Conservation (phyloP, 176 grass and related monocot genomes). For the Aegilops longissima region DNA sequence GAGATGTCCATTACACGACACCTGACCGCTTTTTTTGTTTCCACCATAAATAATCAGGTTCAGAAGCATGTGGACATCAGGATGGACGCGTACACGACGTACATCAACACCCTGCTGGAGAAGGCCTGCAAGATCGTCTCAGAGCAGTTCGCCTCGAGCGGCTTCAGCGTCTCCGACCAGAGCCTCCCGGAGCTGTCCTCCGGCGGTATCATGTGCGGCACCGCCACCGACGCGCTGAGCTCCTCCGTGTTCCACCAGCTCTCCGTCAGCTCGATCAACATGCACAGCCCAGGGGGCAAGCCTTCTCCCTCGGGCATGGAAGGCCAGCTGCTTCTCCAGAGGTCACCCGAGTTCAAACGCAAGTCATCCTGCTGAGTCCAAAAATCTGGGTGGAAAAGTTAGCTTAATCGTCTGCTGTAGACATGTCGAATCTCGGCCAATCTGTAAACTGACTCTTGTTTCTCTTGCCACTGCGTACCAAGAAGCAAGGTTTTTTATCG, state of each 20-base stretch:
- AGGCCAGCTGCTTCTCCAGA: conserved; percentile 57
- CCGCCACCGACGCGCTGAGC: conserved; percentile 51
- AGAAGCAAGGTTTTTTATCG: conserved; percentile 29
- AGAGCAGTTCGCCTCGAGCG: conserved; percentile 68
- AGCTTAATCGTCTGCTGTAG: neutral
- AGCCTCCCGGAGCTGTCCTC: conserved; percentile 52
- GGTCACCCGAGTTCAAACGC: conserved; percentile 65
- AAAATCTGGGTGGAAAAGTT: neutral
- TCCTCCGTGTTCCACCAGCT: conserved; percentile 75
- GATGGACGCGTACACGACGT: conserved; percentile 86
- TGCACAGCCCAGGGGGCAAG: conserved; percentile 65
- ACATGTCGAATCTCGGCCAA: neutral
- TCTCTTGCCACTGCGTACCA: conserved; percentile 15
- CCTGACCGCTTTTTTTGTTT: neutral
- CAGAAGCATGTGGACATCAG: conserved; percentile 96
- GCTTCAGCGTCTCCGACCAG: conserved; percentile 52
- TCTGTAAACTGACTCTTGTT: conserved; percentile 36
- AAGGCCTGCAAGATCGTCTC: conserved; percentile 92
- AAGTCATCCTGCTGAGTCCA: conserved; percentile 57
- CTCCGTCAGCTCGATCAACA: conserved; percentile 61
- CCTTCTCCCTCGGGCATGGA: conserved; percentile 45
- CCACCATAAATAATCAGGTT: conserved; percentile 45
- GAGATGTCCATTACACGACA: neutral
- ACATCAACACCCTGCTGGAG: conserved; percentile 83
- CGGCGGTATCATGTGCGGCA: conserved; percentile 38